Percentiles rank a stretch among this genome's conserved stretches.
phyloP scores from a whole-genome alignment of 345 rosid genomes.

The Citrus cavaleriei region DNA sequence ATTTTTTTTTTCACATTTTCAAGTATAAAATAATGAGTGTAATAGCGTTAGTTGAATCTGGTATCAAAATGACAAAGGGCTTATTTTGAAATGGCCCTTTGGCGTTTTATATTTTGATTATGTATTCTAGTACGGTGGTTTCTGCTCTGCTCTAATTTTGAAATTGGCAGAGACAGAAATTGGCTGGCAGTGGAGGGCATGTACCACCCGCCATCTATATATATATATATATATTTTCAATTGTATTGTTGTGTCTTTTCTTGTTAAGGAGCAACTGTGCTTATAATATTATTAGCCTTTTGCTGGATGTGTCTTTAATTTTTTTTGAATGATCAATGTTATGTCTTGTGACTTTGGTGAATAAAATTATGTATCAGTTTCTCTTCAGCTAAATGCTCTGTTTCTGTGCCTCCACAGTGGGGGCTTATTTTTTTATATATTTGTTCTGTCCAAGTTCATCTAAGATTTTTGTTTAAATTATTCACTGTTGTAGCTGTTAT shows the following conservation, averaged over 20 bases:
- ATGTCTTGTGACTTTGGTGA: background rate
- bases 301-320: background rate
- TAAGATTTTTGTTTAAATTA: background rate
- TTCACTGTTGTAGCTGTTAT: background rate
- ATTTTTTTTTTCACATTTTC: too few relatives aligned
- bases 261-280: slow-evolving; percentile 1
- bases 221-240: background rate
- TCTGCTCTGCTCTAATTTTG: slow-evolving; percentile 10
- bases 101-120: background rate
- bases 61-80: background rate
- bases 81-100: slow-evolving; percentile 6
- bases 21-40: background rate
- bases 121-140: background rate
- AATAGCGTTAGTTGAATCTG: background rate
- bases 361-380: background rate
- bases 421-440: too few relatives aligned
- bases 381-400: background rate
- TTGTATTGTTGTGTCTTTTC: background rate
- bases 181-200: slow-evolving; percentile 12
- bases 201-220: slow-evolving; percentile 8
- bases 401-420: background rate
- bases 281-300: background rate
- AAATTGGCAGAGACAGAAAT: slow-evolving; percentile 12
- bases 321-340: background rate
- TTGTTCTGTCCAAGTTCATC: too few relatives aligned